These are phyloP conservation scores for Tolypocladium cylindrosporum DNA, from an alignment of 2,329 filamentous ascomycete species.

Conservation along the genomic window DNA sequence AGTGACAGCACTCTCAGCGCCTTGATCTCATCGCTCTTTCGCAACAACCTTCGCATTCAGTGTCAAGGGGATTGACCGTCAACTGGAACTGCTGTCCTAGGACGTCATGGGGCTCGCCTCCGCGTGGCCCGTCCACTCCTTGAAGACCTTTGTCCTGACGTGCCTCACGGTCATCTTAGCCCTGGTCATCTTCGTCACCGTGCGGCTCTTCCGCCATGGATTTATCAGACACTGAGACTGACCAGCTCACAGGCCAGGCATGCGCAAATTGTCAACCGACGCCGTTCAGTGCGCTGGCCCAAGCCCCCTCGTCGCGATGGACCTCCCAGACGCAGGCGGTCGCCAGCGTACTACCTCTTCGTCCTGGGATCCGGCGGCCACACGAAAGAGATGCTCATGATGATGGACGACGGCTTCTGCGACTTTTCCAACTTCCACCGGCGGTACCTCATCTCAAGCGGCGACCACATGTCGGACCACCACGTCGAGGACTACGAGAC, in stretches of 20 bases:
- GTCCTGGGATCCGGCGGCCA: constrained; percentile 91
- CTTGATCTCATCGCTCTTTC: background rate
- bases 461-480: constrained; percentile 57
- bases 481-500: constrained; percentile 51
- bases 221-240: background rate
- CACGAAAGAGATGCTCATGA: constrained; percentile 86
- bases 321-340: background rate
- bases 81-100: background rate
- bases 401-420: constrained; percentile 55
- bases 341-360: constrained; percentile 52
- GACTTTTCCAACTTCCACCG: constrained; percentile 48
- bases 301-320: background rate
- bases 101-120: background rate
- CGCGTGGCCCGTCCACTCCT: background rate
- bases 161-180: constrained; percentile 10
- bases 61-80: no score
- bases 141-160: constrained; percentile 2
- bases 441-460: constrained; percentile 72
- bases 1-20: background rate
- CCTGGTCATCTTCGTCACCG: constrained; percentile 19
- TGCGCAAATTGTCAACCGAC: constrained; percentile 13
- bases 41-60: background rate
- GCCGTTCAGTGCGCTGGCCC: constrained; percentile 9
- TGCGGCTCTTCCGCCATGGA: constrained; percentile 7
- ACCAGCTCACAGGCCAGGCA: constrained; percentile 16